Evolutionary conservation across 1,139 yeast species (phyloP).

Genomic region (Geotrichum siamense): DNA sequence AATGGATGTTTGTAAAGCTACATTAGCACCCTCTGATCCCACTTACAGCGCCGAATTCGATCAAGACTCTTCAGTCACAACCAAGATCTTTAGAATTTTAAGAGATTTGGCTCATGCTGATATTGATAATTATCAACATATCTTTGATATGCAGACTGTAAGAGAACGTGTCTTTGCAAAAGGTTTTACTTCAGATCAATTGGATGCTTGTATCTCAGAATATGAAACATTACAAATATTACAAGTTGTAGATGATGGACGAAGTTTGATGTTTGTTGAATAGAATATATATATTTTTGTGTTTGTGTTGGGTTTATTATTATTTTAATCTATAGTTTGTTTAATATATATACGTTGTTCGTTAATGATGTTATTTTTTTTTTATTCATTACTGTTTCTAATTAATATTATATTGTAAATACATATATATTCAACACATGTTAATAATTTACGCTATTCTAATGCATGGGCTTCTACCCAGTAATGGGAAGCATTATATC

Average conservation of each 20-base stretch:
- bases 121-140: slow-evolving; percentile 35
- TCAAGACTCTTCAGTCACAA: slow-evolving; percentile 43
- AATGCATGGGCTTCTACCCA: slow-evolving; percentile 39
- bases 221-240: slow-evolving; percentile 69
- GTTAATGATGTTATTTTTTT: background rate
- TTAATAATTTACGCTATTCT: background rate
- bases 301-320: background rate
- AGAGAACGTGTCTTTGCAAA: slow-evolving; percentile 68
- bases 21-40: slow-evolving; percentile 51
- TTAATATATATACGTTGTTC: background rate
- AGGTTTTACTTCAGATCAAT: slow-evolving; percentile 77
- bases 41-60: slow-evolving; percentile 32
- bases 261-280: slow-evolving; percentile 25
- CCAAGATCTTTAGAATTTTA: slow-evolving; percentile 57
- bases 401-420: background rate
- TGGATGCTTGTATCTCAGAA: slow-evolving; percentile 66
- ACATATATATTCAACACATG: background rate
- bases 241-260: slow-evolving; percentile 55
- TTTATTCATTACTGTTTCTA: background rate
- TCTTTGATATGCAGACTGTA: slow-evolving; percentile 52
- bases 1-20: slow-evolving; percentile 76
- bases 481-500: slow-evolving; percentile 51
- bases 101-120: slow-evolving; percentile 49
- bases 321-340: slow-evolving; percentile 4
- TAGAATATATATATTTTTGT: background rate